A percentile compares a stretch with the other conserved stretches of the same genome.
Evolutionary conservation across 106 monocot species (phyloP).

Genomic region (Triglochin maritima): DNA sequence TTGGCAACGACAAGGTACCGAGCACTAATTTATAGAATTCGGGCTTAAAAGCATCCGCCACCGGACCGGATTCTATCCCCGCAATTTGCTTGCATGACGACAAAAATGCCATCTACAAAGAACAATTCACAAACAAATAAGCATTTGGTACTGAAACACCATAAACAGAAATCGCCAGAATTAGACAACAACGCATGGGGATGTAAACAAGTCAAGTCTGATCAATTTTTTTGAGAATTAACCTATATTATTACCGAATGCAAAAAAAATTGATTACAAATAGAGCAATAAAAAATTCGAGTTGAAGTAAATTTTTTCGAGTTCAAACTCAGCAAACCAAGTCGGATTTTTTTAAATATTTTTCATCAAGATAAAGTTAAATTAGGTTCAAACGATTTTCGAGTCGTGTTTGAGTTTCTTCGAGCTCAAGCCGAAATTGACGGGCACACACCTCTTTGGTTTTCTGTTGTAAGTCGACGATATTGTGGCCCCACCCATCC

Average conservation of each 20-base stretch:
- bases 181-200: background rate
- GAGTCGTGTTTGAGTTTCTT: too few species aligned
- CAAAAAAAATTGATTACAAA: background rate
- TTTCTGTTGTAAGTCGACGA: constrained; percentile 75
- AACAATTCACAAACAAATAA: too few species aligned
- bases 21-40: constrained; percentile 69
- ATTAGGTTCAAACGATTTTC: too few species aligned
- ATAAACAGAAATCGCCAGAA: background rate
- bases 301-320: too few species aligned
- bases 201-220: too few species aligned
- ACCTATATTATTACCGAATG: too few species aligned
- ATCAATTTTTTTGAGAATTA: too few species aligned
- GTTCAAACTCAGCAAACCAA: too few species aligned
- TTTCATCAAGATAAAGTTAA: too few species aligned
- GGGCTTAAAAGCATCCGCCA: constrained; percentile 45
- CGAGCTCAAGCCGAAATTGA: too few species aligned
- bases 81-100: constrained; percentile 75
- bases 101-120: constrained; percentile 30
- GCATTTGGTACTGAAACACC: background rate
- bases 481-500: constrained; percentile 31
- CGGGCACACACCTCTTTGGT: constrained; percentile 98
- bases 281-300: background rate
- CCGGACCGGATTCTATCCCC: constrained; percentile 45
- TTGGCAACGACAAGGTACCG: constrained; percentile 78
- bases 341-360: too few species aligned